A percentile compares a stretch with the other conserved stretches of the same genome.
These are phyloP conservation scores for Leccinum disarticulatum DNA, from an alignment of 768 basidiomycete genomes.

Conservation along the genomic window DNA sequence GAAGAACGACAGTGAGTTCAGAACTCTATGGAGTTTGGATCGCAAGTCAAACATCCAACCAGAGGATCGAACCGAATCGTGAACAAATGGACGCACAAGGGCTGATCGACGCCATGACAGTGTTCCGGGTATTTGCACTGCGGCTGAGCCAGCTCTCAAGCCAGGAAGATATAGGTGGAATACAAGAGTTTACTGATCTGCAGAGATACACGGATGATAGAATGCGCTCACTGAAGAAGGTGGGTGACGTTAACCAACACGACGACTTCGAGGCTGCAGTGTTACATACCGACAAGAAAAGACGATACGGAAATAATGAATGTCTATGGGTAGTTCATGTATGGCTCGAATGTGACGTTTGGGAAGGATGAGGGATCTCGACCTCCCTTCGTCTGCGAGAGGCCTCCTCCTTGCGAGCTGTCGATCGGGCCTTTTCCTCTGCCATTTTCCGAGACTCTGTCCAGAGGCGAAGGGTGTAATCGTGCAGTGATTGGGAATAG, in stretches of 20 bases:
- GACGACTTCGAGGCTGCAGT: constrained; percentile 2
- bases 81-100: constrained; percentile 18
- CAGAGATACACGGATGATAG: constrained; percentile 14
- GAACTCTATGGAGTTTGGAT: constrained; percentile 5
- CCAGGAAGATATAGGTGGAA: constrained; percentile 5
- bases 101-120: constrained; percentile 8
- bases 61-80: neutral
- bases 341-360: constrained; percentile 12
- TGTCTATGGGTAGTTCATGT: constrained; percentile 14
- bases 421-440: constrained; percentile 47
- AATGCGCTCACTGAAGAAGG: constrained; percentile 16
- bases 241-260: constrained; percentile 11
- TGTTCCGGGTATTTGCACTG: constrained; percentile 1
- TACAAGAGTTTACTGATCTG: constrained; percentile 19
- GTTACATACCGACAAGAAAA: constrained; percentile 17
- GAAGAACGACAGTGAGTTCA: neutral
- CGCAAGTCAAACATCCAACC: constrained; percentile 2
- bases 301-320: neutral
- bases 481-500: constrained; percentile 65
- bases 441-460: constrained; percentile 60
- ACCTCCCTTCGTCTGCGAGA: constrained; percentile 27
- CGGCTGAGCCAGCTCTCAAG: constrained; percentile 5
- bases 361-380: constrained; percentile 4
- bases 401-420: constrained; percentile 28
- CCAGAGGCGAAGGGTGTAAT: constrained; percentile 68